Conservation (phyloP, 371 early-diverging fungal species). For the Rhizomucor pusillus region DNA sequence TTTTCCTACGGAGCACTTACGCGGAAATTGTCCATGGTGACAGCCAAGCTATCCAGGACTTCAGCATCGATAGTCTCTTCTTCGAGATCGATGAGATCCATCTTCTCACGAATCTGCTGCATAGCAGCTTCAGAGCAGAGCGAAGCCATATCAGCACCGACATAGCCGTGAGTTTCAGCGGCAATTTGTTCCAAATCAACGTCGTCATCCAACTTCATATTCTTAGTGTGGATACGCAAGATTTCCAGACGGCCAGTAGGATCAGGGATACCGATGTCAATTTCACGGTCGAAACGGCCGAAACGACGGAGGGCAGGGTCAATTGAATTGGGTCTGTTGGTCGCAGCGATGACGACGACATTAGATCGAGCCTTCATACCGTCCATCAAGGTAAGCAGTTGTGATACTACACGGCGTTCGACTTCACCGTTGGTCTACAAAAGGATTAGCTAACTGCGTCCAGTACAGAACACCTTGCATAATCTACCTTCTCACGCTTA, state of each 20-base stretch:
- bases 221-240: constrained; percentile 99
- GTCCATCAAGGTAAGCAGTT: constrained; percentile 99
- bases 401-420: constrained; percentile 99
- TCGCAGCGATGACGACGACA: constrained; percentile 98
- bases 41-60: constrained; percentile 95
- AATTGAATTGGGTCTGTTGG: constrained; percentile 98
- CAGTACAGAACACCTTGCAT: neutral
- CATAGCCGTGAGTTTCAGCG: constrained; percentile 98
- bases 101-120: constrained; percentile 99
- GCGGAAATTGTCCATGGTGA: constrained; percentile 99
- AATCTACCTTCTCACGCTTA: constrained; percentile 95
- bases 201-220: constrained; percentile 98
- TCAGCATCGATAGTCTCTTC: constrained; percentile 99
- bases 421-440: constrained; percentile 97
- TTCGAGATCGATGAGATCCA: constrained; percentile 98
- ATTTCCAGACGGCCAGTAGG: constrained; percentile 99
- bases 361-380: constrained; percentile 98
- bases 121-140: constrained; percentile 99
- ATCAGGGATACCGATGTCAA: constrained; percentile 99
- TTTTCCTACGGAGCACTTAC: constrained; percentile 20
- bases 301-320: constrained; percentile 99
- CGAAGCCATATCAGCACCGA: constrained; percentile 98
- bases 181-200: constrained; percentile 99
- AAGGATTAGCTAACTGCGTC: neutral
- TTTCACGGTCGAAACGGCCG: constrained; percentile 99